Percentiles rank a stretch among this genome's conserved stretches.
Conservation (phyloP, 805 yeast species). For the Sungouiozyma ichnusensis region DNA sequence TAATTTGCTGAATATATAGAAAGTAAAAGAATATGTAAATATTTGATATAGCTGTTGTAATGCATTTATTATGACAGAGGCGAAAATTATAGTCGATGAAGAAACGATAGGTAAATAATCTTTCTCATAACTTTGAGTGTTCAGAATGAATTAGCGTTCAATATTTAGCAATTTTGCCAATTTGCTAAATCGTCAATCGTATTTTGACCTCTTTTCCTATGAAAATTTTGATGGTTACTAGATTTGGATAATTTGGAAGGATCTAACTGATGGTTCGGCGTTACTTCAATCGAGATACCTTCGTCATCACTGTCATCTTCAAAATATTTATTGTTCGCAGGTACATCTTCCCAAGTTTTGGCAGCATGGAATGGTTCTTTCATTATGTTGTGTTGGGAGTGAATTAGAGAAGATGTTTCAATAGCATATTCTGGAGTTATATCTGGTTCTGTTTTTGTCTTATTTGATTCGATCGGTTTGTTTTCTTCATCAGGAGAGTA, state of each 20-base stretch:
- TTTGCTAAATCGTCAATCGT: not conserved
- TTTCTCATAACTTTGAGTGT: too few species aligned
- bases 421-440: too few species aligned
- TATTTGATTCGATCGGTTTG: too few species aligned
- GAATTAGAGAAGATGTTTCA: too few species aligned
- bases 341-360: not conserved
- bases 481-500: slow-evolving; percentile 15
- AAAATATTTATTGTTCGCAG: not conserved
- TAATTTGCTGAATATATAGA: not conserved
- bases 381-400: too few species aligned
- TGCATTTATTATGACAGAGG: too few species aligned
- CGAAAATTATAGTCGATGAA: slow-evolving; percentile 1
- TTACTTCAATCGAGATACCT: not conserved
- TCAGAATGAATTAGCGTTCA: too few species aligned
- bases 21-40: not conserved
- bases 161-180: slow-evolving; percentile 8
- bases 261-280: not conserved
- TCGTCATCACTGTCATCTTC: not conserved
- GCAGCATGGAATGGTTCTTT: not conserved
- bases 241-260: not conserved
- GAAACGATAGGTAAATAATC: too few species aligned
- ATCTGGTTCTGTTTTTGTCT: not conserved
- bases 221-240: slow-evolving; percentile 1
- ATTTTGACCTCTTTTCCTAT: not conserved
- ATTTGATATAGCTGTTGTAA: not conserved